Base-by-base conservation (phyloP, 2,329 filamentous ascomycete species). In the Aspergillus melleus region DNA sequence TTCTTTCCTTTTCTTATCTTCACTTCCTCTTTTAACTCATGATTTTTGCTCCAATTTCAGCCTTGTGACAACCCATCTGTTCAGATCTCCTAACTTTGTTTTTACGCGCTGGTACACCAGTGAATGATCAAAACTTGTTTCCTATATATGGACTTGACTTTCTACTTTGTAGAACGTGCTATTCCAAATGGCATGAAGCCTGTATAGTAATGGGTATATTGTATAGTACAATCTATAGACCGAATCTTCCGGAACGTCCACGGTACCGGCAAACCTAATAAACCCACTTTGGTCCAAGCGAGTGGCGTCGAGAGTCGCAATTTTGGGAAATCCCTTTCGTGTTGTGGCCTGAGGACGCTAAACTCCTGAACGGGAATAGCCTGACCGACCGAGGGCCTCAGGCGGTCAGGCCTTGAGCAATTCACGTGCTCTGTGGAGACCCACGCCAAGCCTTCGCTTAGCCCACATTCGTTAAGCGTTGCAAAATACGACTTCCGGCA, bases 391-490 rank as follows among this genome's bases (percentile, higher is more conserved):
- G 14, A 39, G 36, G 36, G 36, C 36, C 36, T 39, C 12, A 39
- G 36, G 36, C 36, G 36, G 16, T 66, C 24, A 67, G 66, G 66
- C 60, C 2, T 0, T 6, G 11, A 44, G 19, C 19, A 24, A 10
- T 52, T 47, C 44, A 47, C 44, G 44, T 47, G 44, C n/a, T 14
- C 22, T 57, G 2, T 8, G 58, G 62, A 8, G 52, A 59, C 50
- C 29, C 19, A 20, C 30, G 62, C 62, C 62, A 64, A 64, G 62
- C 58, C 54, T 46, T 62, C 60, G 44, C 44, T 47, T 47, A 76
- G 74, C 76, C 74, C 76, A 77, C 75, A 76, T 64, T 77, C 71
- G 71, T 69, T 70, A 72, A 75, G 68, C 70, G 67, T 70, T 65
- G 74, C 71, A 75, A 76, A 77, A 77, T 73, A 70, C 67, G 66